Evolutionary conservation across 169 alveolate genomes (phyloP).

Genomic region (Amoebophrya sp.): DNA sequence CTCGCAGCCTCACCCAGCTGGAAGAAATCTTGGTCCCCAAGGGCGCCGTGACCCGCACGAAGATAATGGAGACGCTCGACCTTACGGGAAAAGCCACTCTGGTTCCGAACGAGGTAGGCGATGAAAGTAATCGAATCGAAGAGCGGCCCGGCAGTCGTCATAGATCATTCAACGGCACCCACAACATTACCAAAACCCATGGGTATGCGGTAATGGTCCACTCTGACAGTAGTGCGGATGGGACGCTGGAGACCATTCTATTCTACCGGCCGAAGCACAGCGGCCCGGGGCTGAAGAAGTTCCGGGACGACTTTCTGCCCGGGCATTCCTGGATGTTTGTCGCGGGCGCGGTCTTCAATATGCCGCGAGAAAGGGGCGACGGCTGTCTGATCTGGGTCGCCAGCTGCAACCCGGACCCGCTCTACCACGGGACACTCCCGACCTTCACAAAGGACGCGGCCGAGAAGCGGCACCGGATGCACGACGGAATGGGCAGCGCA

Average conservation of each 20-base stretch:
- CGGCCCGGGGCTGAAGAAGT: neutral
- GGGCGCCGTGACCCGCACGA: neutral
- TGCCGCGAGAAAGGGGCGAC: neutral
- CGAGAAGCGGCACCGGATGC: neutral
- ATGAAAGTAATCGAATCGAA: too few species aligned
- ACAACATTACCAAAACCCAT: neutral
- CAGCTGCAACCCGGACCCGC: slow-evolving; percentile 19
- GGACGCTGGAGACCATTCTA: neutral
- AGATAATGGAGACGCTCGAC: neutral
- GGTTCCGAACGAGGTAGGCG: neutral
- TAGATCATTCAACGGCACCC: neutral
- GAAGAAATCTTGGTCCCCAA: neutral
- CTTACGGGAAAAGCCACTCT: neutral
- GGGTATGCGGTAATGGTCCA: neutral
- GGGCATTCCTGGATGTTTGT: neutral
- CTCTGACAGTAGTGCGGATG: neutral
- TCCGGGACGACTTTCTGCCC: neutral
- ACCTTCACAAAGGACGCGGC: neutral
- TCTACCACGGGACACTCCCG: neutral
- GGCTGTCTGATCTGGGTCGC: slow-evolving; percentile 12
- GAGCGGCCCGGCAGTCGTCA: too few species aligned
- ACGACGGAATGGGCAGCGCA: neutral
- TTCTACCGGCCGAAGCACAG: neutral
- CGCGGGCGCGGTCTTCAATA: neutral
- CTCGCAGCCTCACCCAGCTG: neutral